A percentile compares a stretch with the other conserved stretches of the same genome.
These are phyloP conservation scores for Solanum pennellii DNA, from an alignment of 257 asterid species.

Conservation along the genomic window DNA sequence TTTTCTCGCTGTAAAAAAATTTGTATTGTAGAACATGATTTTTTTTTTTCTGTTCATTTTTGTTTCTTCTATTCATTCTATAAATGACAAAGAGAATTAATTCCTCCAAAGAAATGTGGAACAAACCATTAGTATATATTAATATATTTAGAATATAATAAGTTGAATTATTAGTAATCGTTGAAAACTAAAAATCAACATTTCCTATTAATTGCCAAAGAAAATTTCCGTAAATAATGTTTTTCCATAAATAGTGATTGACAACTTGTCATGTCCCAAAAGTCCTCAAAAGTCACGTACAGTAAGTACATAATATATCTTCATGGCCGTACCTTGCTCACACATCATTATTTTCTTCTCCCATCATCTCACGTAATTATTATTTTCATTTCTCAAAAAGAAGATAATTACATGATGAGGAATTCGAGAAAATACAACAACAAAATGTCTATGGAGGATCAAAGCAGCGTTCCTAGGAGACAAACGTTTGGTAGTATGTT, in stretches of 20 bases:
- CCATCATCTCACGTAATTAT: neutral
- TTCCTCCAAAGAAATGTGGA: no score
- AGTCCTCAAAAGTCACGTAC: neutral
- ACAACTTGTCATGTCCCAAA: neutral
- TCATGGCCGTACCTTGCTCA: neutral
- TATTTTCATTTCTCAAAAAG: neutral
- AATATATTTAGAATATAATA: neutral
- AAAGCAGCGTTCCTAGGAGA: neutral
- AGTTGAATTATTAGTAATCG: neutral
- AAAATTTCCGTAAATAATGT: neutral
- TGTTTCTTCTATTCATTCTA: no score
- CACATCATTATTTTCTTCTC: neutral
- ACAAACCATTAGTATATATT: no score
- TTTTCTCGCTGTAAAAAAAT: no score
- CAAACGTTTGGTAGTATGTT: constrained; percentile 2
- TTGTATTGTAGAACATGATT: no score
- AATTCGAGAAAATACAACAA: neutral
- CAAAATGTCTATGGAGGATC: neutral
- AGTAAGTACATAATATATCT: neutral
- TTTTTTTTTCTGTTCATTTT: no score
- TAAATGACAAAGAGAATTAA: no score
- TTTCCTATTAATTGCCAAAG: neutral
- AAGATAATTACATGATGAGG: neutral
- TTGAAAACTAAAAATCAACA: neutral
- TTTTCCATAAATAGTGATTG: neutral